Evolutionary conservation across 495 filamentous ascomycete genomes (phyloP).

Genomic region (Hyaloscypha hepaticicola): DNA sequence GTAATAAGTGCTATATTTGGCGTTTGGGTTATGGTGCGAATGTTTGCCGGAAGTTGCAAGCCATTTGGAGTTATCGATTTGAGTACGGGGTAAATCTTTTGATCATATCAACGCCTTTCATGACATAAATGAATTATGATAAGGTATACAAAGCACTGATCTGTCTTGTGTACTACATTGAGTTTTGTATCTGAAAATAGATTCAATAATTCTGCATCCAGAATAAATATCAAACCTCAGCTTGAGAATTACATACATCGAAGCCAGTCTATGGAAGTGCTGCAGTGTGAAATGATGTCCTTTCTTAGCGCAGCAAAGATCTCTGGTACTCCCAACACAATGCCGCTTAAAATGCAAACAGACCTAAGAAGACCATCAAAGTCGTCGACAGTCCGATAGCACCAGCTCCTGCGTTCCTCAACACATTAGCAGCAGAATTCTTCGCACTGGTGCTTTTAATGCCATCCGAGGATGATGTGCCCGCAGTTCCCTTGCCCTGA

Average conservation of each 20-base stretch:
- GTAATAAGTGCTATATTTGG: too few species aligned
- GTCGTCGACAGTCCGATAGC: background rate
- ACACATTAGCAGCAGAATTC: background rate
- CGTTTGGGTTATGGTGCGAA: background rate
- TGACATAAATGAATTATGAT: too few species aligned
- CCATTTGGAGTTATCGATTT: background rate
- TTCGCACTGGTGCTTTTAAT: background rate
- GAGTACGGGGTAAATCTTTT: too few species aligned
- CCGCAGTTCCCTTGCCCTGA: background rate
- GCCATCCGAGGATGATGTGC: background rate
- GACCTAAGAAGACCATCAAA: background rate
- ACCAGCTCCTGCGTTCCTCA: background rate
- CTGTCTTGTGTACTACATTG: too few species aligned
- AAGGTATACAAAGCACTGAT: too few species aligned
- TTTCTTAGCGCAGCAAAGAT: background rate
- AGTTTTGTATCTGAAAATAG: too few species aligned
- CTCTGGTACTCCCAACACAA: background rate
- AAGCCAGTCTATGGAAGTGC: too few species aligned
- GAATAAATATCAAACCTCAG: too few species aligned
- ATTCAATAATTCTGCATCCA: too few species aligned
- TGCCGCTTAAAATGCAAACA: background rate
- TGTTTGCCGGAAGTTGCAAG: background rate
- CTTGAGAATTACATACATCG: too few species aligned
- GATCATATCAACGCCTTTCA: too few species aligned
- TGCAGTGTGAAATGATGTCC: too few species aligned